Evolutionary conservation across 257 asterid genomes (phyloP).

Genomic region (Capsicum pubescens): DNA sequence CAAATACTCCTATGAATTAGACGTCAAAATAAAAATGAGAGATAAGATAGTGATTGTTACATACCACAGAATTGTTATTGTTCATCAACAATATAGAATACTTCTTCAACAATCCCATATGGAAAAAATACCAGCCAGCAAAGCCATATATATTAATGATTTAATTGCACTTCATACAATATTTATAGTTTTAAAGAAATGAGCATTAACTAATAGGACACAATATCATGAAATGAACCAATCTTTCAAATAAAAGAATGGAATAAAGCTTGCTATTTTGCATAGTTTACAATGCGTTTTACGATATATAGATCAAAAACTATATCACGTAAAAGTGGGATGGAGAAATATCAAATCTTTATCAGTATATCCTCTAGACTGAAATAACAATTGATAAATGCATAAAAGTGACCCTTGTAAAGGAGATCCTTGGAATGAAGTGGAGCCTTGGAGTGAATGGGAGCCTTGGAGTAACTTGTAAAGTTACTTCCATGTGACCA

Average conservation of each 20-base stretch:
- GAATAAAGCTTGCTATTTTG: slow-evolving; percentile 12
- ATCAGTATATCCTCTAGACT: background rate
- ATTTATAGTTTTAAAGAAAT: slow-evolving; percentile 4
- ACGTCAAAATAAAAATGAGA: background rate
- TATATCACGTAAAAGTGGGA: background rate
- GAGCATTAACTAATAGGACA: slow-evolving; percentile 1
- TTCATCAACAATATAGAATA: slow-evolving; percentile 72
- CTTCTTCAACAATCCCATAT: slow-evolving; percentile 75
- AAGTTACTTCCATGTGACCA: too few relatives aligned
- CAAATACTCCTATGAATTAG: background rate
- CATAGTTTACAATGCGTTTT: background rate
- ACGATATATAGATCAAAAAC: background rate
- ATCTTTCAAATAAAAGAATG: background rate
- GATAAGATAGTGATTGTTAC: slow-evolving; percentile 29
- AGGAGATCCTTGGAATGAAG: too few relatives aligned
- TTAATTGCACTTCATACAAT: slow-evolving; percentile 1
- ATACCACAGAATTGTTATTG: slow-evolving; percentile 75
- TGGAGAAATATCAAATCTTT: background rate
- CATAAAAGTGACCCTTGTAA: background rate
- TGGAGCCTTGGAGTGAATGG: too few relatives aligned
- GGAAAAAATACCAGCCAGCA: slow-evolving; percentile 76
- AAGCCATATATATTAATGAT: slow-evolving; percentile 24
- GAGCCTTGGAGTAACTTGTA: too few relatives aligned
- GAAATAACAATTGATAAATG: slow-evolving; percentile 8
- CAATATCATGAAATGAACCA: background rate